Conservation (phyloP, 225 moss, liverwort and hornwort genomes). For the Pseudoscleropodium purum region DNA sequence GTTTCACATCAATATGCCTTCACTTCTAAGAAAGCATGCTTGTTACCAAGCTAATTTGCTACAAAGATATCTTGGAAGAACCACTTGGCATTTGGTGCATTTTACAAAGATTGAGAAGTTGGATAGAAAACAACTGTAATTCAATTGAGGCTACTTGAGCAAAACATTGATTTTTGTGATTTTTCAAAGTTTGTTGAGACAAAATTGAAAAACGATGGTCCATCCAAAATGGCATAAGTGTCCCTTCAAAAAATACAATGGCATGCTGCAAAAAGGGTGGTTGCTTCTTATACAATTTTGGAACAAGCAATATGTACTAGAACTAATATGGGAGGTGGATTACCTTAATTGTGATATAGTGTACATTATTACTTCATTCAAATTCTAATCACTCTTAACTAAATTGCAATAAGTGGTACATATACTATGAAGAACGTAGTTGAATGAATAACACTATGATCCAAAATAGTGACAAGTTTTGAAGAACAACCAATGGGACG, state of each 20-base stretch:
- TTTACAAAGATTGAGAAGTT: not conserved
- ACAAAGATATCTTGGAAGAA: rapidly evolving
- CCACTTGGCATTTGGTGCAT: rapidly evolving
- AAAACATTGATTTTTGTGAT: too few relatives aligned
- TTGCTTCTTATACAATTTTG: not conserved
- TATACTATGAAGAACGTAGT: not conserved
- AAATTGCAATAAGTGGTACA: not conserved
- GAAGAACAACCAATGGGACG: not conserved
- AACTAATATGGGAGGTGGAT: too few relatives aligned
- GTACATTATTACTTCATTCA: not conserved
- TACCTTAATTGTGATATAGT: rapidly evolving
- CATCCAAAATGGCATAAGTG: too few relatives aligned
- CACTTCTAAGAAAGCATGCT: not conserved
- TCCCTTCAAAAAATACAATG: not conserved
- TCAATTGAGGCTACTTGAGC: rapidly evolving
- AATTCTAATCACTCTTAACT: not conserved
- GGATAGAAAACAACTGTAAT: not conserved
- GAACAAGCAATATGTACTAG: rapidly evolving
- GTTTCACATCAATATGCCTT: not conserved
- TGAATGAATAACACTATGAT: not conserved
- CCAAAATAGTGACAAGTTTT: not conserved
- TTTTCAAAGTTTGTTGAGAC: not conserved
- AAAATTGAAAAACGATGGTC: not conserved
- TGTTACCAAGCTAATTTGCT: not conserved
- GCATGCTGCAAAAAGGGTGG: not conserved